Percentiles rank a stretch among this genome's conserved stretches.
phyloP scores from a whole-genome alignment of 345 rosid species.

The Clarkia xantiana region DNA sequence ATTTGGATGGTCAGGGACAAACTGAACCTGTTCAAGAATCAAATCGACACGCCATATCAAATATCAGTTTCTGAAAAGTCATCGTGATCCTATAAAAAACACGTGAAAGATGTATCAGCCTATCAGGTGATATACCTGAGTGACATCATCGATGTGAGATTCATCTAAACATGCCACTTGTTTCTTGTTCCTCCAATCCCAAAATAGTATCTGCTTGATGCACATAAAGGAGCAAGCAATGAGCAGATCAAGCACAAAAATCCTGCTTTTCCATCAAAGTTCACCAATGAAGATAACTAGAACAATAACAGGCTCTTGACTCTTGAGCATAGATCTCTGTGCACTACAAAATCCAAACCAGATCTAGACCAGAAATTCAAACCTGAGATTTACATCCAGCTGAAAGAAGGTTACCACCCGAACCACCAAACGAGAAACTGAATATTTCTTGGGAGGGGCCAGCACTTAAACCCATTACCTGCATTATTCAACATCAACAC shows the following conservation, averaged over 20 bases:
- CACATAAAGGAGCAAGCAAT: constrained; percentile 3
- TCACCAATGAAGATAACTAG: neutral
- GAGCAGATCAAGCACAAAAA: neutral
- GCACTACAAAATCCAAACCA: neutral
- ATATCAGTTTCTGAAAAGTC: neutral
- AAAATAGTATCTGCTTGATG: constrained; percentile 39
- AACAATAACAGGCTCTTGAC: neutral
- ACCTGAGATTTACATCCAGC: constrained; percentile 88
- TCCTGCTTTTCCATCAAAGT: neutral
- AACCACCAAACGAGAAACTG: constrained; percentile 73
- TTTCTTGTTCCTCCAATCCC: constrained; percentile 93
- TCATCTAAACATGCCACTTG: constrained; percentile 91
- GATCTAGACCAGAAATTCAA: constrained; percentile 8
- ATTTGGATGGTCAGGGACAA: constrained; percentile 48
- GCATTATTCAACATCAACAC: neutral
- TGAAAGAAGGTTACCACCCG: constrained; percentile 56
- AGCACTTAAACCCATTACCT: constrained; percentile 50
- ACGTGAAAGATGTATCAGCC: neutral
- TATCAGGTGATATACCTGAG: constrained; percentile 70
- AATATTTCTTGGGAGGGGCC: constrained; percentile 50
- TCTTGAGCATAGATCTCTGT: neutral
- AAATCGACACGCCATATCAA: neutral
- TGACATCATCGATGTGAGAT: constrained; percentile 77
- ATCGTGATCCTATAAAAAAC: neutral
- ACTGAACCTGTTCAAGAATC: constrained; percentile 36